Evolutionary conservation across 2,329 filamentous ascomycete genomes (phyloP), one percentile per base, ranked within the genome.

Genomic region (Xylaria sp.): DNA sequence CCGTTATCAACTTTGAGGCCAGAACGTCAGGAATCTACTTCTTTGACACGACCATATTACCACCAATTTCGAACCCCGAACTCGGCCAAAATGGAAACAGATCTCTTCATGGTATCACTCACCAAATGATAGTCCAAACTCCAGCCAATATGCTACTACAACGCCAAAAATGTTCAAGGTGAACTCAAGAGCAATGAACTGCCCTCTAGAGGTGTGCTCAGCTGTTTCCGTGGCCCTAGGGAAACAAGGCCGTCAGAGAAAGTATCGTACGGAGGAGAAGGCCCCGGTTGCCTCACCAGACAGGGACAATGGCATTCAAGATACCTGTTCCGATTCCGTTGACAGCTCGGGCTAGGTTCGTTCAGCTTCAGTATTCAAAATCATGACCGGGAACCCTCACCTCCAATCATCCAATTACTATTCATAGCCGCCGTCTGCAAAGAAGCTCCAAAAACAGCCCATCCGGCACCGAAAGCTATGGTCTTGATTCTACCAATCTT

Each of bases 161-260:
- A 92, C 88, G 72, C 90, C 90, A 54, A 91, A 88, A 67, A 92
- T 92, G 73, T 92, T 93, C 9, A 92, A 77, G 0, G 89, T 92
- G 69, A 93, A 92, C 72, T 92, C 90, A 61, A 91, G 88, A 10
- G 89, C 88, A 63, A 92, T 87, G 69, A 91, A 91, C 54, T 88
- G 84, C 5, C 91, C 91, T 45, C 91, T 85, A 1, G 86, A 89
- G 0, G 85, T 91, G 73, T 92, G 88, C 44, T 90, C 86, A 0
- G 89, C 87, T 0, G 87, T 90, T 77, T 92, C 90, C 0, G 90
- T 90, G 0, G 89, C 89, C 89, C 73, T 74, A n/a, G 13, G n/a
- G 9, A 47, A 0, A 11, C 4, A 10, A 27, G 27, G 53, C 33
- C 20, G 31, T 11, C 20, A 47, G 42, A 36, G n/a, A 9, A 57